Percentiles rank a stretch among this genome's conserved stretches.
phyloP scores from a whole-genome alignment of 208 protist species.

The Phytomonas sp. region DNA sequence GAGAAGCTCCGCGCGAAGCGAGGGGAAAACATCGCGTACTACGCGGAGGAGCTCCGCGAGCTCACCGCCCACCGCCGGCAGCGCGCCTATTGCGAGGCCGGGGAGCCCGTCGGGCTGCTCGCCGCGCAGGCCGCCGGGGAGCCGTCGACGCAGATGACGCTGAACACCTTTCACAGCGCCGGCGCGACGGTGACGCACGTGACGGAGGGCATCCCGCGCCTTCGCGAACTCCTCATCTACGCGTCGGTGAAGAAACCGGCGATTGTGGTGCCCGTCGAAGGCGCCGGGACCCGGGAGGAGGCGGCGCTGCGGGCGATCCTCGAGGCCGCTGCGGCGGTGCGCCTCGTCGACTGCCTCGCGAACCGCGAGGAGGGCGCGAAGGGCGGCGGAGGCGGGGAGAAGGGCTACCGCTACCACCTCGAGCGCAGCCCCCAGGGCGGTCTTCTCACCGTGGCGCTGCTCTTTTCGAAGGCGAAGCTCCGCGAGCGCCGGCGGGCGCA shows the following conservation, averaged over 20 bases:
- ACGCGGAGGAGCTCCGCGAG: slow-evolving; percentile 43
- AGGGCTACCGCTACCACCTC: slow-evolving; percentile 63
- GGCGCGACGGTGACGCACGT: slow-evolving; percentile 98
- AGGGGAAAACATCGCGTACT: slow-evolving; percentile 45
- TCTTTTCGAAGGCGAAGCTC: slow-evolving; percentile 65
- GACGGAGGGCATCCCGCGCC: slow-evolving; percentile 98
- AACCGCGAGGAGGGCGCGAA: not conserved
- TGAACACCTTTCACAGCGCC: slow-evolving; percentile 99
- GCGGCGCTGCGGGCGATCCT: slow-evolving; percentile 46
- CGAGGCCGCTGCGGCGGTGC: slow-evolving; percentile 38
- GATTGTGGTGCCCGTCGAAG: slow-evolving; percentile 81
- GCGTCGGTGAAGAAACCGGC: slow-evolving; percentile 85
- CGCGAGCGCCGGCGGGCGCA: slow-evolving; percentile 30
- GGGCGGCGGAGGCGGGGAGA: not conserved
- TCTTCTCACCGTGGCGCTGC: slow-evolving; percentile 57
- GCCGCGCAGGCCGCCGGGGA: slow-evolving; percentile 98
- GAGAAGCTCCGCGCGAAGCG: slow-evolving; percentile 64
- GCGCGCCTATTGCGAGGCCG: slow-evolving; percentile 81
- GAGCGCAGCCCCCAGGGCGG: slow-evolving; percentile 27
- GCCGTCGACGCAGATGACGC: slow-evolving; percentile 99
- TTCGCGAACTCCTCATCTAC: slow-evolving; percentile 98
- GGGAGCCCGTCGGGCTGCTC: slow-evolving; percentile 96
- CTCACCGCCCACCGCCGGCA: slow-evolving; percentile 46
- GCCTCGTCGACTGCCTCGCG: slow-evolving; percentile 71
- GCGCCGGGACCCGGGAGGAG: slow-evolving; percentile 49